Evolutionary conservation across 768 basidiomycete species (phyloP).

Genomic region (Leccinum boreale): DNA sequence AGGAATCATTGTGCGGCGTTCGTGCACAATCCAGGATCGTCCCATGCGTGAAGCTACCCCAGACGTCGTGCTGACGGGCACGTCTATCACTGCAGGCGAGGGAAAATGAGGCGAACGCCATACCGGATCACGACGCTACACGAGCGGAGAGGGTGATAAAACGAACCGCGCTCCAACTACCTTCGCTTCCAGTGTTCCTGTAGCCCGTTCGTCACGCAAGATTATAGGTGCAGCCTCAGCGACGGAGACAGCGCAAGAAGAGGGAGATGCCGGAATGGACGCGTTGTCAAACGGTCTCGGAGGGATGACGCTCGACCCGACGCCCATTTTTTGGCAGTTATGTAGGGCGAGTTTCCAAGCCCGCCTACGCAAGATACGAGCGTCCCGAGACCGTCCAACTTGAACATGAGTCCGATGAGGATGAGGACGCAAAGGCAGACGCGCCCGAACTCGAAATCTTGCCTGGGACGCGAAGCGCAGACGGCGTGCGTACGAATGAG

Average conservation of each 20-base stretch:
- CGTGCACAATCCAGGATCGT: not conserved
- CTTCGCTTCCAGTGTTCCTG: not conserved
- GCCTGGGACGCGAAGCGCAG: slow-evolving; percentile 41
- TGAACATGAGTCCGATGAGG: slow-evolving; percentile 16
- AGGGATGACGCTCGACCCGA: slow-evolving; percentile 52
- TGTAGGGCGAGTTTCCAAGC: slow-evolving; percentile 32
- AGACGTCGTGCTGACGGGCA: slow-evolving; percentile 26
- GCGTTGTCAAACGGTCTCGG: slow-evolving; percentile 30
- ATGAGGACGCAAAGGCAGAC: slow-evolving; percentile 20
- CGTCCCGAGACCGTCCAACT: slow-evolving; percentile 5
- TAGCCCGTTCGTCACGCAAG: slow-evolving; percentile 19
- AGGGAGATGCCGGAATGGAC: not conserved
- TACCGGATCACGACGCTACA: too few relatives aligned
- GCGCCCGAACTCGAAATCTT: slow-evolving; percentile 7
- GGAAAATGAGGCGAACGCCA: too few relatives aligned
- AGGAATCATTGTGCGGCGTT: too few relatives aligned
- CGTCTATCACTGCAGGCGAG: not conserved
- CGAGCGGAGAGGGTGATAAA: not conserved
- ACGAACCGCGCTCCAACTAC: slow-evolving; percentile 12
- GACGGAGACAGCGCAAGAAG: slow-evolving; percentile 15
- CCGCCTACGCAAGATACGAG: slow-evolving; percentile 32
- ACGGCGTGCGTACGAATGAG: slow-evolving; percentile 21
- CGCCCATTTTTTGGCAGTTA: too few relatives aligned
- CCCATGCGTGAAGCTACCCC: slow-evolving; percentile 15
- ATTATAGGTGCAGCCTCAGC: slow-evolving; percentile 23